A percentile compares a stretch with the other conserved stretches of the same genome.
phyloP scores from a whole-genome alignment of 352 stramenopile genomes.

The Blastocystis sp. region DNA sequence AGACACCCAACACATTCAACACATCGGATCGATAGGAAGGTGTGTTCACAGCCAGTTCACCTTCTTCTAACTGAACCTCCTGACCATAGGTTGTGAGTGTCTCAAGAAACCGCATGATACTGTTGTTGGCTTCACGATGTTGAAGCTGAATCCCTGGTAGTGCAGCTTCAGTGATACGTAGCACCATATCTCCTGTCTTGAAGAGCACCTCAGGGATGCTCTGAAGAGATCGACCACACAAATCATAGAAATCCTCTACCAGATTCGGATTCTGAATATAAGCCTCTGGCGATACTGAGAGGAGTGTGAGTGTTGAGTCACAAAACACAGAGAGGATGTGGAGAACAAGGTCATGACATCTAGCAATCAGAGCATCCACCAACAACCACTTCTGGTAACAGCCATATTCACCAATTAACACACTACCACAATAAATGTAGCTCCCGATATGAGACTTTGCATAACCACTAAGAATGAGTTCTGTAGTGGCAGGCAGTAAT shows the following conservation, averaged over 20 bases:
- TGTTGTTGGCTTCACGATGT: slow-evolving; percentile 31
- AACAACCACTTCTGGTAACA: neutral
- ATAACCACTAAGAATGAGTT: neutral
- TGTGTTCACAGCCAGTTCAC: neutral
- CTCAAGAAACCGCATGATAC: neutral
- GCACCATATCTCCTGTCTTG: neutral
- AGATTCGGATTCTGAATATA: slow-evolving; percentile 1
- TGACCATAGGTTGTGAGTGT: neutral
- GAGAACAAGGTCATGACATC: neutral
- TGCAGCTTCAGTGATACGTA: neutral
- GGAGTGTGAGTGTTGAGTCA: slow-evolving; percentile 15
- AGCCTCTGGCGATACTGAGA: neutral
- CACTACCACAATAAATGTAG: slow-evolving; percentile 10
- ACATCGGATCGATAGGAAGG: neutral
- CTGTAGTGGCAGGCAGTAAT: neutral
- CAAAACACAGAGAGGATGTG: slow-evolving; percentile 20
- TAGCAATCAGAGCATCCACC: neutral
- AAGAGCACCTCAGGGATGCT: neutral
- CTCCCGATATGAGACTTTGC: neutral
- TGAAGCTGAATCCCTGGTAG: slow-evolving; percentile 3
- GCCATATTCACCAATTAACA: slow-evolving; percentile 25
- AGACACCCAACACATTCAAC: neutral
- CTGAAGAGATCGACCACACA: slow-evolving; percentile 12
- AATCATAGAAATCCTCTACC: slow-evolving; percentile 24
- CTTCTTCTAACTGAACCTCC: neutral